Base-by-base conservation (phyloP, 73 alveolate species). In the Paraurostyla sp. region DNA sequence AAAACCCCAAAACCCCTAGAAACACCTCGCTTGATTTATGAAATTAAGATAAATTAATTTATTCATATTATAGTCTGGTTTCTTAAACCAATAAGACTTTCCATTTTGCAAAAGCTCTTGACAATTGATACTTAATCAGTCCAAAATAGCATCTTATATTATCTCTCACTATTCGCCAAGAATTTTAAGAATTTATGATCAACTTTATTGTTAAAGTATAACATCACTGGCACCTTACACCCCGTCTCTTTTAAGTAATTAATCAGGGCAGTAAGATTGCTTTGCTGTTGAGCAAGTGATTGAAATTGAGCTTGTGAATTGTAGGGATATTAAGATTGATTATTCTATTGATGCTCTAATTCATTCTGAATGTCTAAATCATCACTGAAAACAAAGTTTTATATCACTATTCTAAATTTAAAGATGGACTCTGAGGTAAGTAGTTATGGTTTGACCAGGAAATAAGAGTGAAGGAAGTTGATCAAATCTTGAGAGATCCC, bases 141-240 rank as follows among this genome's bases (percentile, higher is more conserved):
- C 82, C 82, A 65, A 13, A 65, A 65, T 3, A 65, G 25, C 82
- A 65, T 65, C 4, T 65, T 35, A 38, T 65, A 65, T 22, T 65
- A 38, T 38, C 82, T 33, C 23, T 38, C 60, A 22, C 82, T 38
- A 15, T 22, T 15, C 35, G 23, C 41, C 13, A 65, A 36, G 41
- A 65, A 65, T 38, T 65, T 65, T 42, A 18, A 15, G 36, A 65
- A 65, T 1, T 65, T 40, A 18, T 18, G 3, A 40, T 65, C 82
- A 65, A 38, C n/a, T 32, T 38, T n/a, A 40, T 65, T 65, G 58
- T 65, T 65, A 65, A 38, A 65, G 58, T 65, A 65, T 4, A 65
- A 40, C 56, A 65, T 65, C 29, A 65, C 82, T 65, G 82, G 82
- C 38, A 65, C 82, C 25, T 65, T 65, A 38, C 82, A 65, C 40